Conservation (phyloP, 495 filamentous ascomycete genomes). For the Bathelium albidoporum region DNA sequence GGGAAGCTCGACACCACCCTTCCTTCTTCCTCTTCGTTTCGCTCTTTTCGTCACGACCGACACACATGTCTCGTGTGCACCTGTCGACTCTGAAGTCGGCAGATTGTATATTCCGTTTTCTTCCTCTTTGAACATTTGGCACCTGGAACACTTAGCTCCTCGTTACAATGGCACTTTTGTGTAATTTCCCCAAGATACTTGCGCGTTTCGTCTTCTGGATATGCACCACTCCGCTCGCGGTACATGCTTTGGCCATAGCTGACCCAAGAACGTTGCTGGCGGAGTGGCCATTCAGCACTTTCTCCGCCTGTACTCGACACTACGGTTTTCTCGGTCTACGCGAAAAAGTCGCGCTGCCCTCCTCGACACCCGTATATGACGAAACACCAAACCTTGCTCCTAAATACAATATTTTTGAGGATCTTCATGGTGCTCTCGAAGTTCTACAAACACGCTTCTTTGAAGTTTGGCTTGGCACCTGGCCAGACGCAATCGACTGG, state of each 20-base stretch:
- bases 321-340: background rate
- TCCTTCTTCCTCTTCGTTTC: background rate
- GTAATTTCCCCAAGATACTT: background rate
- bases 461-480: conserved; percentile 64
- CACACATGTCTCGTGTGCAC: background rate
- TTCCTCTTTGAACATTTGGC: background rate
- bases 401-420: conserved; percentile 45
- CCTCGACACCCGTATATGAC: background rate
- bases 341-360: background rate
- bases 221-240: background rate
- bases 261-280: background rate
- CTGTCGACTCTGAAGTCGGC: background rate
- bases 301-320: background rate
- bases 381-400: background rate
- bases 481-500: conserved; percentile 88
- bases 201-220: background rate
- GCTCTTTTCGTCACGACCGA: background rate
- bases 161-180: background rate
- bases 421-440: conserved; percentile 25
- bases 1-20: too few species aligned
- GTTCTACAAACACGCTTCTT: conserved; percentile 73
- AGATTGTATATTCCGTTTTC: background rate
- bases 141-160: background rate
- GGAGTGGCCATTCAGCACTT: background rate
- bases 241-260: background rate